Evolutionary conservation across 179 eudicot genomes (phyloP).

Genomic region (Patellifolia procumbens): DNA sequence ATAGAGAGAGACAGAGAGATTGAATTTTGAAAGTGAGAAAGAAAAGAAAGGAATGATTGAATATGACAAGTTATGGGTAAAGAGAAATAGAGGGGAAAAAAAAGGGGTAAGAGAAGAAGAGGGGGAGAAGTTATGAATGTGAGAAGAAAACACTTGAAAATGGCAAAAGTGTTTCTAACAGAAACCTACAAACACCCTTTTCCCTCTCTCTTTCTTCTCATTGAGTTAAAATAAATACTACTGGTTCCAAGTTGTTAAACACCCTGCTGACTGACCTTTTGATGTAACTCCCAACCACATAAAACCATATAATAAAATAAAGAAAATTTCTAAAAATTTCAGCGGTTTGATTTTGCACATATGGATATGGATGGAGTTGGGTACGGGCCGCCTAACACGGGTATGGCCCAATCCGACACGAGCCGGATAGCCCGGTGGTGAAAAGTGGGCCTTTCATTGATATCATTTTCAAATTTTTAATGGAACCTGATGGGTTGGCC

Average conservation of each 20-base stretch:
- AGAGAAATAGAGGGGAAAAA: neutral
- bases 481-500: too few species aligned
- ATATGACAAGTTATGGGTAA: slow-evolving; percentile 24
- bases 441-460: too few species aligned
- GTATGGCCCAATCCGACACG: too few species aligned
- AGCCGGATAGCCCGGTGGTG: too few species aligned
- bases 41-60: slow-evolving; percentile 29
- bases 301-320: neutral
- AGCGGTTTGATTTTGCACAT: too few species aligned
- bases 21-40: neutral
- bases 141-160: slow-evolving; percentile 38
- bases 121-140: slow-evolving; percentile 33
- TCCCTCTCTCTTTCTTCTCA: slow-evolving; percentile 10
- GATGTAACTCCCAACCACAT: slow-evolving; percentile 27
- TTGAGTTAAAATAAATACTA: slow-evolving; percentile 34
- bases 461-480: too few species aligned
- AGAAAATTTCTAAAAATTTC: too few species aligned
- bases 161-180: slow-evolving; percentile 41
- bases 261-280: slow-evolving; percentile 37
- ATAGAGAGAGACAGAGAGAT: slow-evolving; percentile 1
- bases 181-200: slow-evolving; percentile 28
- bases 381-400: too few species aligned
- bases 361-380: too few species aligned
- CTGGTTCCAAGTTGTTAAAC: slow-evolving; percentile 38
- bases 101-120: neutral